Conservation (phyloP, 2,329 filamentous ascomycete species). For the Zymoseptoria brevis region DNA sequence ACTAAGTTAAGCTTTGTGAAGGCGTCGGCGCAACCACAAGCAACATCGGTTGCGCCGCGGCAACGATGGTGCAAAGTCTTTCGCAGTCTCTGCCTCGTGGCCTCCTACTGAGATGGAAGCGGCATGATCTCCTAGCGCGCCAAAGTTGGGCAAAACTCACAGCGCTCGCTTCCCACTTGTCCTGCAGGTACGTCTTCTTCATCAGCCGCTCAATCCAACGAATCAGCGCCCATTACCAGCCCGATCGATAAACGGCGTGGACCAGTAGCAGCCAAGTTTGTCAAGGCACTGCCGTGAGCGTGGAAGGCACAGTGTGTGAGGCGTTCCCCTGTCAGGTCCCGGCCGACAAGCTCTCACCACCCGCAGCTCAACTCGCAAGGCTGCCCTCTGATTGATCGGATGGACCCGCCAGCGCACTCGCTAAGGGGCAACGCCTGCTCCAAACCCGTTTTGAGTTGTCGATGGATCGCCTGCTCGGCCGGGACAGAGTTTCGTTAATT, state of each 20-base stretch:
- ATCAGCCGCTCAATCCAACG: not conserved
- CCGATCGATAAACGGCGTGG: not conserved
- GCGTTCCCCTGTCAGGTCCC: not conserved
- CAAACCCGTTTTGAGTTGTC: not conserved
- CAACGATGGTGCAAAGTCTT: not conserved
- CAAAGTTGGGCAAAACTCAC: not conserved
- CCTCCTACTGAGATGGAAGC: not conserved
- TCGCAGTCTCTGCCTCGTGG: not conserved
- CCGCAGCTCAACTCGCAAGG: not conserved
- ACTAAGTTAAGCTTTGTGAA: not conserved
- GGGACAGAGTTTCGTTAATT: not conserved
- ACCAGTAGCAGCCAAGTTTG: not conserved
- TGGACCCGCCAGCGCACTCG: not conserved
- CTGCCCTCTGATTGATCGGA: not conserved
- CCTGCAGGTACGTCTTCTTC: not conserved
- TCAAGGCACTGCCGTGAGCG: not conserved
- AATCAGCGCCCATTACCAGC: not conserved
- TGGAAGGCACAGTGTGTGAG: not conserved
- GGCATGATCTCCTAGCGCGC: not conserved
- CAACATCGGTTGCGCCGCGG: not conserved
- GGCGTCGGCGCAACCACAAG: not conserved
- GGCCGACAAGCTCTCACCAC: not conserved
- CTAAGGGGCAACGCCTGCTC: not conserved
- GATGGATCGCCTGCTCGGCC: not conserved
- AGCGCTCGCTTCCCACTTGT: not conserved